Conservation (phyloP, 208 protist genomes). For the Crithidia bombi region DNA sequence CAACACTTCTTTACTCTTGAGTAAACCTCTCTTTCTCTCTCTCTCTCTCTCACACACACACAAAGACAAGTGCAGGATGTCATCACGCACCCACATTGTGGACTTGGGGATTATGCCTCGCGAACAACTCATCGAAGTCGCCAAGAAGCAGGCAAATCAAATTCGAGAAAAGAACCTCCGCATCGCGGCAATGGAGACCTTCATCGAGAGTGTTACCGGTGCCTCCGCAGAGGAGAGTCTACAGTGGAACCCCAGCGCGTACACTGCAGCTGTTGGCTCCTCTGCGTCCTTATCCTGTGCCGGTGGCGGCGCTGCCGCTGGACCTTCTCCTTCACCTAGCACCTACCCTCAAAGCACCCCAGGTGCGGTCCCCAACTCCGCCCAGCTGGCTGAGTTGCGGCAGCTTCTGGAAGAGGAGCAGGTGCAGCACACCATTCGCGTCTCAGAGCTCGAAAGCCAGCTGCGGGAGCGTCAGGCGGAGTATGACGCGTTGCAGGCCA, state of each 20-base stretch:
- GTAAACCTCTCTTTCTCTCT: conserved; percentile 14
- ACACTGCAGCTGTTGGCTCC: not conserved
- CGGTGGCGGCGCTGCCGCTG: not conserved
- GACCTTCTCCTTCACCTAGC: not conserved
- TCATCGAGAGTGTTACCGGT: conserved; percentile 52
- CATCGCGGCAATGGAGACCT: conserved; percentile 46
- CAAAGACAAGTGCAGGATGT: no score
- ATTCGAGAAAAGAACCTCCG: conserved; percentile 63
- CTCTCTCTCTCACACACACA: not conserved
- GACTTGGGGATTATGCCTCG: conserved; percentile 58
- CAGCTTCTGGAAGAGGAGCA: conserved; percentile 43
- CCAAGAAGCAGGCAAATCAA: conserved; percentile 55
- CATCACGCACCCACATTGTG: conserved; percentile 50
- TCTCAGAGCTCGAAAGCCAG: conserved; percentile 45
- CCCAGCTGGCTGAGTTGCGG: conserved; percentile 28
- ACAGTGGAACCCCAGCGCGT: not conserved
- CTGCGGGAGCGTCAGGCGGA: conserved; percentile 31
- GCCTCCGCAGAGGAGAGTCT: conserved; percentile 21
- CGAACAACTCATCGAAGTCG: conserved; percentile 64
- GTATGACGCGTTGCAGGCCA: conserved; percentile 32
- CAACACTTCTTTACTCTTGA: no score
- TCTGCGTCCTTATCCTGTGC: not conserved
- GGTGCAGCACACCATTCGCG: conserved; percentile 26
- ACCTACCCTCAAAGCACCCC: not conserved
- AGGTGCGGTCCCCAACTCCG: no score